A percentile compares a stretch with the other conserved stretches of the same genome.
Evolutionary conservation across 2,329 filamentous ascomycete genomes (phyloP).

Genomic region (Fusarium humuli): DNA sequence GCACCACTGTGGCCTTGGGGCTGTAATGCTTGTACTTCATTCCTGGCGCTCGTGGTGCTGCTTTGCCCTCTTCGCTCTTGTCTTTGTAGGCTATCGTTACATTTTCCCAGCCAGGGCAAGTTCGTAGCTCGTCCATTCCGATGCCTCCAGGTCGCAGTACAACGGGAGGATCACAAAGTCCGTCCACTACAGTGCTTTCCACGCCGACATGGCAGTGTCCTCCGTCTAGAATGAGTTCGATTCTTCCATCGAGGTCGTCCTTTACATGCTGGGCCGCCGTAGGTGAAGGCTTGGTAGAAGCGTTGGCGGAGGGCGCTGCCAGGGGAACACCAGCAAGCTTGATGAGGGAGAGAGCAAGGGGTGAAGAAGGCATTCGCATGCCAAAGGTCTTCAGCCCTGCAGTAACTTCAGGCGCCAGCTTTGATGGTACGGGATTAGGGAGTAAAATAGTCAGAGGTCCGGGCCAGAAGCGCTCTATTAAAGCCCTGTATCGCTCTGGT

Average conservation of each 20-base stretch:
- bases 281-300: slow-evolving; percentile 91
- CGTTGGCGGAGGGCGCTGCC: slow-evolving; percentile 93
- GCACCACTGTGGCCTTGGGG: slow-evolving; percentile 84
- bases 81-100: slow-evolving; percentile 85
- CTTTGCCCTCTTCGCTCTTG: slow-evolving; percentile 72
- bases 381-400: slow-evolving; percentile 87
- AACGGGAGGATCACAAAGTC: slow-evolving; percentile 81
- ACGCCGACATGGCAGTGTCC: slow-evolving; percentile 89
- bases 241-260: slow-evolving; percentile 84
- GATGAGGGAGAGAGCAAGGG: slow-evolving; percentile 90
- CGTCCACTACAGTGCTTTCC: slow-evolving; percentile 97
- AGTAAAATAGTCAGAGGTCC: slow-evolving; percentile 93
- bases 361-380: slow-evolving; percentile 86
- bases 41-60: slow-evolving; percentile 83
- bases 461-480: slow-evolving; percentile 91
- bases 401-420: slow-evolving; percentile 90
- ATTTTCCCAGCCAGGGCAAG: slow-evolving; percentile 82
- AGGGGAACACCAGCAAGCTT: slow-evolving; percentile 80
- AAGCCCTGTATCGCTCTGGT: slow-evolving; percentile 78
- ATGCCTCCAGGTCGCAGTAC: slow-evolving; percentile 90
- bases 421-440: slow-evolving; percentile 75
- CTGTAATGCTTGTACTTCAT: slow-evolving; percentile 99
- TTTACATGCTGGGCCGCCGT: slow-evolving; percentile 90
- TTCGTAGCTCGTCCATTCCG: slow-evolving; percentile 80
- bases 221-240: slow-evolving; percentile 89